These are phyloP conservation scores for Penicillium sp. DNA, from an alignment of 2,329 filamentous ascomycete species.

Conservation along the genomic window DNA sequence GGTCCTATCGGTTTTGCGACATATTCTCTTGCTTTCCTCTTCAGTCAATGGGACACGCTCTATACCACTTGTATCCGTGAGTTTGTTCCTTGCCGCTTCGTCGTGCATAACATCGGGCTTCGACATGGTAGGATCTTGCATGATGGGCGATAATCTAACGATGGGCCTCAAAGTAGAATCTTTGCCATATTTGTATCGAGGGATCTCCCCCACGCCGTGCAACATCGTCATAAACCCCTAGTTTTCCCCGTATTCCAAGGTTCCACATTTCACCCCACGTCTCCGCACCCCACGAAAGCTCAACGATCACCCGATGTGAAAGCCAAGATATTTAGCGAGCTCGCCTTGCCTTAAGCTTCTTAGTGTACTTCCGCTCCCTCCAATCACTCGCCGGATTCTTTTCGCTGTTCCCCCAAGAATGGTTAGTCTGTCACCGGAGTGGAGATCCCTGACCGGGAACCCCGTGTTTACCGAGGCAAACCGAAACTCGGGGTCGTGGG, in stretches of 20 bases:
- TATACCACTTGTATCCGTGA: slow-evolving; percentile 15
- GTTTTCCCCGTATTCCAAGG: background rate
- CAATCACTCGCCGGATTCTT: background rate
- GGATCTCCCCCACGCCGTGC: background rate
- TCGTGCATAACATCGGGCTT: slow-evolving; percentile 23
- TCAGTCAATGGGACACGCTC: slow-evolving; percentile 33
- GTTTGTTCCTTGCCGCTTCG: slow-evolving; percentile 14
- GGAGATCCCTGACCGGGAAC: background rate
- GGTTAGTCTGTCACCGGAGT: background rate
- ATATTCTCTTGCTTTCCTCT: slow-evolving; percentile 55
- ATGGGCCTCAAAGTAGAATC: background rate
- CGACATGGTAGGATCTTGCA: slow-evolving; percentile 13
- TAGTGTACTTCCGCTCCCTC: background rate
- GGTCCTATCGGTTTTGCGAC: slow-evolving; percentile 61
- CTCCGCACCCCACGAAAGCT: slow-evolving; percentile 5
- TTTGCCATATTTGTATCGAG: background rate
- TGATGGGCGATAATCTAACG: background rate
- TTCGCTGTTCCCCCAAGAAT: background rate
- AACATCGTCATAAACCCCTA: background rate
- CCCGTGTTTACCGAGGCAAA: slow-evolving; percentile 2
- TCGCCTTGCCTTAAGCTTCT: background rate
- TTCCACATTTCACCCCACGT: slow-evolving; percentile 1
- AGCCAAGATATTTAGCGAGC: background rate
- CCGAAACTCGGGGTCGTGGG: slow-evolving; percentile 7
- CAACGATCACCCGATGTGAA: background rate